Conservation (phyloP, 2,329 filamentous ascomycete species). For the Pseudogymnoascus sp. region DNA sequence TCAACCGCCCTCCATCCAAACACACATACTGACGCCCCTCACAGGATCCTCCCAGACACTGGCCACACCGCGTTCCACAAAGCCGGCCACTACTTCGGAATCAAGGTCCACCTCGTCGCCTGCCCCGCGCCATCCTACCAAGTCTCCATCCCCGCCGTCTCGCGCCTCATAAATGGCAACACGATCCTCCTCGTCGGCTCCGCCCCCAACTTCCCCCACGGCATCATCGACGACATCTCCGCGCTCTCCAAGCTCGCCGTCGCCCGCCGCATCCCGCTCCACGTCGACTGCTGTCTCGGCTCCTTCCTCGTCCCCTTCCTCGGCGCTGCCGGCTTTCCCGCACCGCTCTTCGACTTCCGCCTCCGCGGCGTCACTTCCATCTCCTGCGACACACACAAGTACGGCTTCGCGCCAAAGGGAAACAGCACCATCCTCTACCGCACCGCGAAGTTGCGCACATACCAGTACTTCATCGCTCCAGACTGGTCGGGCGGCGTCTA, state of each 20-base stretch:
- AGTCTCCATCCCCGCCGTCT: conserved; percentile 71
- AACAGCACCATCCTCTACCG: conserved; percentile 93
- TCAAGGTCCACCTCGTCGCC: conserved; percentile 82
- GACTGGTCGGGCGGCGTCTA: conserved; percentile 97
- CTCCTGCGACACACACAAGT: conserved; percentile 96
- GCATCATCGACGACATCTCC: conserved; percentile 92
- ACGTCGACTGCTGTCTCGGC: conserved; percentile 96
- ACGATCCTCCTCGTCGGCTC: conserved; percentile 90
- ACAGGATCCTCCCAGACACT: conserved; percentile 85
- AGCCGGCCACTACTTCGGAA: conserved; percentile 90
- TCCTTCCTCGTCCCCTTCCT: conserved; percentile 93
- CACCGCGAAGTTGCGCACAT: conserved; percentile 66
- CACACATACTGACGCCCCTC: conserved; percentile 21
- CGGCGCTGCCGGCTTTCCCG: conserved; percentile 86
- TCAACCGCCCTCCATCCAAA: not conserved
- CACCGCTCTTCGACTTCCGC: conserved; percentile 85
- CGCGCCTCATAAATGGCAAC: conserved; percentile 86
- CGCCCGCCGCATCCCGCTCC: conserved; percentile 74
- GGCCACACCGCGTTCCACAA: conserved; percentile 96
- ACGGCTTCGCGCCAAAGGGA: conserved; percentile 96
- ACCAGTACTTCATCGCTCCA: conserved; percentile 94
- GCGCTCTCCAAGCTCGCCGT: conserved; percentile 76
- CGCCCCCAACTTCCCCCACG: conserved; percentile 95
- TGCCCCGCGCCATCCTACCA: conserved; percentile 83
- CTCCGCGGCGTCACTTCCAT: conserved; percentile 93